A percentile compares a stretch with the other conserved stretches of the same genome.
These are phyloP conservation scores for Kodamaea nitidulidarum DNA, from an alignment of 805 yeast species.

Conservation along the genomic window DNA sequence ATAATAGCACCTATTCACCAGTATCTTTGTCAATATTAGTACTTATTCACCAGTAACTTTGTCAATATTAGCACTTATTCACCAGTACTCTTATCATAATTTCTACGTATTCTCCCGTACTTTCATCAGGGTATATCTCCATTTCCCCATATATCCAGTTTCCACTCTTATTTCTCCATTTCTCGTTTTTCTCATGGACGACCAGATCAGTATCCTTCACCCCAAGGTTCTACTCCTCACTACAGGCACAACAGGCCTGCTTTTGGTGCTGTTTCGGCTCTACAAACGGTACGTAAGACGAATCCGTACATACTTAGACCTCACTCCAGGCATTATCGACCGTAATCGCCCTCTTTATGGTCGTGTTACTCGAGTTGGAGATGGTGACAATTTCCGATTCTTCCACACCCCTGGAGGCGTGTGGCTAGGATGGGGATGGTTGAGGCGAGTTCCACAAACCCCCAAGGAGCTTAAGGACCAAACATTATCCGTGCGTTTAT, in stretches of 20 bases:
- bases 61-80: too few species aligned
- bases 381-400: slow-evolving; percentile 91
- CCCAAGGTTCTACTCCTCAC: slow-evolving; percentile 39
- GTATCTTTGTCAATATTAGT: too few species aligned
- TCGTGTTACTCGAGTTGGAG: slow-evolving; percentile 85
- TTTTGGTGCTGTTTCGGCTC: slow-evolving; percentile 26
- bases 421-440: slow-evolving; percentile 91
- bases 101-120: too few species aligned
- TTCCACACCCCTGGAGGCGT: slow-evolving; percentile 93
- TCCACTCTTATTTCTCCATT: neutral
- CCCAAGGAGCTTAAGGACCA: slow-evolving; percentile 48
- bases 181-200: slow-evolving; percentile 1
- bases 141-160: neutral
- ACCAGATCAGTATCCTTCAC: slow-evolving; percentile 22
- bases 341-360: slow-evolving; percentile 44
- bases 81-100: too few species aligned
- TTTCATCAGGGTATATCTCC: too few species aligned
- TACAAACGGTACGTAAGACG: slow-evolving; percentile 33
- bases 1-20: too few species aligned
- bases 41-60: too few species aligned
- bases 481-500: slow-evolving; percentile 76
- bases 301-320: slow-evolving; percentile 33
- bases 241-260: slow-evolving; percentile 29
- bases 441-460: slow-evolving; percentile 58
- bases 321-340: slow-evolving; percentile 34